phyloP scores from a whole-genome alignment of 2,329 filamentous ascomycete species.

The Colletotrichum cuscutae region DNA sequence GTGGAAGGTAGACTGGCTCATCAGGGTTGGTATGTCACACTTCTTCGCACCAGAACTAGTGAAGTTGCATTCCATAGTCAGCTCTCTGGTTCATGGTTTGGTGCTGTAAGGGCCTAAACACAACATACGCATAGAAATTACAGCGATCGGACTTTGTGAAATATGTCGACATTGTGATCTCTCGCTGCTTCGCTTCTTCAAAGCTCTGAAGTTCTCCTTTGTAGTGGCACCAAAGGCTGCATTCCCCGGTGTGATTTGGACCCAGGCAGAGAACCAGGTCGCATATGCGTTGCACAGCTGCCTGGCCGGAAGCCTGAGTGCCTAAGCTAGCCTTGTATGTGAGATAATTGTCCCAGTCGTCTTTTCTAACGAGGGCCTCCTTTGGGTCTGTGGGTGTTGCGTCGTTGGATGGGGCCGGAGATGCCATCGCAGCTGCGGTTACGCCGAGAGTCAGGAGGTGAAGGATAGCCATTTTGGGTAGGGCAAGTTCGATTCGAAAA shows the following conservation, averaged over 20 bases:
- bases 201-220: not conserved
- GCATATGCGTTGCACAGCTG: not conserved
- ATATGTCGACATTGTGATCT: not conserved
- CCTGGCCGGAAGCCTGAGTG: not conserved
- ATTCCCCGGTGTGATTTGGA: not conserved
- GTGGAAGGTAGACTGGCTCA: not conserved
- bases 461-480: not conserved
- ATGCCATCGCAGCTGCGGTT: not conserved
- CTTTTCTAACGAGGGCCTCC: not conserved
- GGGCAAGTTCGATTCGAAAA: not conserved
- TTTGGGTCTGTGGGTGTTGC: not conserved
- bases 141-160: not conserved
- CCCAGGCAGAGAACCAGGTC: not conserved
- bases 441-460: not conserved
- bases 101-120: not conserved
- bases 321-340: not conserved
- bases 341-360: not conserved
- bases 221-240: not conserved
- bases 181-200: not conserved
- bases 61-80: not conserved
- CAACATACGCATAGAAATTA: not conserved
- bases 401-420: not conserved
- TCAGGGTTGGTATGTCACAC: not conserved
- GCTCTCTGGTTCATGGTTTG: not conserved
- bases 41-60: not conserved